Base-by-base conservation (phyloP, 176 grass and related monocot genomes). In the Triticum dicoccoides region DNA sequence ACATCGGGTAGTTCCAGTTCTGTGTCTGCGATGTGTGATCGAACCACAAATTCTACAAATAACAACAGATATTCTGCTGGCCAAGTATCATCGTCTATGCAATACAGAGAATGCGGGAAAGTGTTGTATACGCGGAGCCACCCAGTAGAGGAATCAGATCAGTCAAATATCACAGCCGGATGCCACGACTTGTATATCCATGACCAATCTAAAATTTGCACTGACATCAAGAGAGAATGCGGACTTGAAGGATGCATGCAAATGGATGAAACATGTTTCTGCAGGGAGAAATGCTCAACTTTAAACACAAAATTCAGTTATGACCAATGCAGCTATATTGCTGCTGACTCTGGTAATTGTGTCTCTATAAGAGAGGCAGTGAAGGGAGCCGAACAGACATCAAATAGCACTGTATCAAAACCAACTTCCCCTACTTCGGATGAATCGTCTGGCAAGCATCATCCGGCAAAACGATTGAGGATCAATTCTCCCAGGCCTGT, bases 391-490 rank as follows among this genome's bases (percentile, higher is more conserved):
- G 56, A 84, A 71, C 87, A 85, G 67, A 88, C 74, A 66, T 80
- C 82, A 12, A 87, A 84, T 87, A 80, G 83, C 11, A 88, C 80
- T 68, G 88, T 92, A 71, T 88, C 82, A 59, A 77, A 92, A 64
- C 77, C 75, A 67, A 54, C 85, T 81, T 92, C 81, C 24, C 82
- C 86, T 74, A 81, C 83, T 62, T 73, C 88, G 84, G 65, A 80
- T 69, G 84, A 80, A 86, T 76, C 68, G 30, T 89, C 84, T 61
- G 66, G 74, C 52, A 82, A 90, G 88, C 86, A 82, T 80, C 65
- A 54, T 84, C 47, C 80, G 27, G 74, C 66, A 67, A 92, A 95
- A 90, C 88, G 88, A 37, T 65, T 82, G 25, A 95, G 86, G 65
- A 13, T 74, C 80, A 80, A 88, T 77, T 66, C 75, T 71, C 64